Evolutionary conservation across 1,284 basidiomycete species (phyloP).

Genomic region (Leucocoprinus gongylophorus): DNA sequence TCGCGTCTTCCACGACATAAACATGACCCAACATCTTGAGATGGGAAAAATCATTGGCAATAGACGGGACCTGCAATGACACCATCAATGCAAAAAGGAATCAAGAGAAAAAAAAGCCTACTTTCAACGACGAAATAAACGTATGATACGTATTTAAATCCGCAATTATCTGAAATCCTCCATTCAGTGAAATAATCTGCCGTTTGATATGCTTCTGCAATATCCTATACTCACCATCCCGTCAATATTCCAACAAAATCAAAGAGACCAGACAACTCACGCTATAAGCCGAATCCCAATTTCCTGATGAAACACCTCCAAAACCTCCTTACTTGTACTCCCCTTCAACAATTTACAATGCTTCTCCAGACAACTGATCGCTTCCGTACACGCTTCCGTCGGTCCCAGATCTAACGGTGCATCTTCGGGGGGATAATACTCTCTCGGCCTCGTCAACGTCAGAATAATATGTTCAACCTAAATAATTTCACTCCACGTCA

Average conservation of each 20-base stretch:
- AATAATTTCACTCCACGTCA: conserved; percentile 5
- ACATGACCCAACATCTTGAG: conserved; percentile 96
- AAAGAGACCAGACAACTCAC: conserved; percentile 37
- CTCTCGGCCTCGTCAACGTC: conserved; percentile 75
- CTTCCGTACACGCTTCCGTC: conserved; percentile 80
- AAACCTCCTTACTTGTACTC: conserved; percentile 90
- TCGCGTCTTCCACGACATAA: conserved; percentile 88
- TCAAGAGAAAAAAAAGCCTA: conserved; percentile 18
- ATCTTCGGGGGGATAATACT: conserved; percentile 86
- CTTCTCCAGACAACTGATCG: conserved; percentile 78
- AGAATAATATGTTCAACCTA: conserved; percentile 91
- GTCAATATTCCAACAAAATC: background rate
- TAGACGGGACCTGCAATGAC: conserved; percentile 43
- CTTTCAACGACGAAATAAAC: conserved; percentile 82
- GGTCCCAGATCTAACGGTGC: conserved; percentile 71
- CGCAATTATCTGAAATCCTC: conserved; percentile 94
- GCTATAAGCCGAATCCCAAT: conserved; percentile 88
- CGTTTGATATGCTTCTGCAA: conserved; percentile 95
- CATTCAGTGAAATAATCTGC: conserved; percentile 89
- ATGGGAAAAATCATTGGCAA: conserved; percentile 85
- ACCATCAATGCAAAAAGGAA: background rate
- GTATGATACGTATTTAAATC: conserved; percentile 91
- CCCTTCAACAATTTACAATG: conserved; percentile 90
- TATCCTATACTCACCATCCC: conserved; percentile 47
- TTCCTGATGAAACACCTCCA: conserved; percentile 98